phyloP scores from a whole-genome alignment of 176 grass and related monocot genomes.

The Saccharum spontaneum region DNA sequence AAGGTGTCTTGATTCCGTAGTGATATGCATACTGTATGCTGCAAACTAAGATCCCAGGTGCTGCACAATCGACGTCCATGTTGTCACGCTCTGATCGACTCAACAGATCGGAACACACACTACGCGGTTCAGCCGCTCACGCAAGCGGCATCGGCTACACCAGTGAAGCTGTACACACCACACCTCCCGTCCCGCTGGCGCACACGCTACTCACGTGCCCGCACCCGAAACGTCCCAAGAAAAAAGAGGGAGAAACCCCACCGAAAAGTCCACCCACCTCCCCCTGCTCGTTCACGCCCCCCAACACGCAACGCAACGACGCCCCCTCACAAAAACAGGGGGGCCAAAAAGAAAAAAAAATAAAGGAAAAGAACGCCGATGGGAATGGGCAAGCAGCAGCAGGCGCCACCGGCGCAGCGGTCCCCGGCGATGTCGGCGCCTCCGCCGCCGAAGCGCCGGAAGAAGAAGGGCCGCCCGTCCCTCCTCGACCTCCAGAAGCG shows the following conservation, averaged over 20 bases:
- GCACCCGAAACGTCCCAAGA: background rate
- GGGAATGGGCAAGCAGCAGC: slow-evolving; percentile 86
- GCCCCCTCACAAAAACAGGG: slow-evolving; percentile 9
- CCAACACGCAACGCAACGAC: slow-evolving; percentile 46
- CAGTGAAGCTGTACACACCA: background rate
- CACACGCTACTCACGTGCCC: slow-evolving; percentile 31
- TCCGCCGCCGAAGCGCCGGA: slow-evolving; percentile 43
- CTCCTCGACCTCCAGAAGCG: slow-evolving; percentile 92
- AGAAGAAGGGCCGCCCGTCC: slow-evolving; percentile 97
- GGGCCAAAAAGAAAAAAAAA: slow-evolving; percentile 2
- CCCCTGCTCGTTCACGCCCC: slow-evolving; percentile 10
- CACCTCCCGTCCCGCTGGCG: background rate
- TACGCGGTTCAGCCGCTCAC: background rate
- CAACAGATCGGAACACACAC: background rate
- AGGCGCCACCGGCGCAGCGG: slow-evolving; percentile 28
- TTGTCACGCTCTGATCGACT: background rate
- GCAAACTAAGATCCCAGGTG: background rate
- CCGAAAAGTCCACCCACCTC: slow-evolving; percentile 44
- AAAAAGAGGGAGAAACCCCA: slow-evolving; percentile 5
- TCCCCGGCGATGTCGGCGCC: slow-evolving; percentile 57
- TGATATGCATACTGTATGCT: background rate
- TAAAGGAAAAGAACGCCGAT: background rate
- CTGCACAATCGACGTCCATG: background rate
- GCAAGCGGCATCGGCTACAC: background rate
- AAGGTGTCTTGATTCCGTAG: background rate